Conservation (phyloP, 2,329 filamentous ascomycete genomes). For the Arthrinium phaeospermum region DNA sequence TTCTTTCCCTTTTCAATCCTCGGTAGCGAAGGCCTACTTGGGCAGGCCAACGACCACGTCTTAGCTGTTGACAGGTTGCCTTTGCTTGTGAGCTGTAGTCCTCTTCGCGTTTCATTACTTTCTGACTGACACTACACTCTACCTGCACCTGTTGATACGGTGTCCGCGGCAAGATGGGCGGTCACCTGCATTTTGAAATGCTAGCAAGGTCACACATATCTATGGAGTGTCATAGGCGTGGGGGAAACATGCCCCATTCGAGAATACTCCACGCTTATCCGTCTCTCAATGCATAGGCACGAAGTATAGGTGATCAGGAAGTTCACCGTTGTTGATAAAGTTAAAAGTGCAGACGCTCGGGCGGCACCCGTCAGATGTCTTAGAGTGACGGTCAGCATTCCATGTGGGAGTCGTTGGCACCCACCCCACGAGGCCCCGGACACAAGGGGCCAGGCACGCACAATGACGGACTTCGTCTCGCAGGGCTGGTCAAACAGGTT, state of each 20-base stretch:
- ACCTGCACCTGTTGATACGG: not conserved
- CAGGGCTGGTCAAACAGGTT: not conserved
- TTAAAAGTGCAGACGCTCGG: not conserved
- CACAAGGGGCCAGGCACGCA: not conserved
- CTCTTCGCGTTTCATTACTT: not conserved
- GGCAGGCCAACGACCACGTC: too few relatives aligned
- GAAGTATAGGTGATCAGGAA: not conserved
- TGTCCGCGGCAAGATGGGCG: not conserved
- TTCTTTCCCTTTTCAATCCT: not conserved
- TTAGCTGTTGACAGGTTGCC: not conserved
- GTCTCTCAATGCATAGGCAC: not conserved
- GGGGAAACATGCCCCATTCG: not conserved
- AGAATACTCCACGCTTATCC: not conserved
- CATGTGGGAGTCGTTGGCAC: constrained; percentile 2
- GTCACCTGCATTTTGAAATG: not conserved
- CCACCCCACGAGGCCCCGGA: not conserved
- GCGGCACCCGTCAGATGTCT: constrained; percentile 10
- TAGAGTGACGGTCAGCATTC: constrained; percentile 1
- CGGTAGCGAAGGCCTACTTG: not conserved
- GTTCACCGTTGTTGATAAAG: constrained; percentile 10
- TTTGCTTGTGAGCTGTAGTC: not conserved
- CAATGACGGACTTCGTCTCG: not conserved
- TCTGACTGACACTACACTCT: not conserved
- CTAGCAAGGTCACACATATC: not conserved
- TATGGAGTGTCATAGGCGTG: not conserved